Evolutionary conservation across 148 eudicot genomes (phyloP).

Genomic region (Chenopodium berlandieri): DNA sequence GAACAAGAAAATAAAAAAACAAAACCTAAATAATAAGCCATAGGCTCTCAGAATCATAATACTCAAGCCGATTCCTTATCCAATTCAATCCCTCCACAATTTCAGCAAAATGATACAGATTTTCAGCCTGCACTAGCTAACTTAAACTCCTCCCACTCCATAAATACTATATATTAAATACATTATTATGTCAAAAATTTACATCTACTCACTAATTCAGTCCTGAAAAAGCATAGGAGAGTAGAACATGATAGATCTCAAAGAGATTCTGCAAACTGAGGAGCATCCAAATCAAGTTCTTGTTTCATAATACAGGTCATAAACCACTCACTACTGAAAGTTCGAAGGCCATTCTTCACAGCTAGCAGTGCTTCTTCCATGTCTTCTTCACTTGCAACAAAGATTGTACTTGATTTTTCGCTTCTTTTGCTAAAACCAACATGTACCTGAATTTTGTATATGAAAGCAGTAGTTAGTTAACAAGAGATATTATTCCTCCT

Average conservation of each 20-base stretch:
- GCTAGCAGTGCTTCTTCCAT: slow-evolving; percentile 82
- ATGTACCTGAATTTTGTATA: slow-evolving; percentile 44
- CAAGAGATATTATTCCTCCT: not conserved
- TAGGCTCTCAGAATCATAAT: no score
- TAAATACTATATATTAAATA: not conserved
- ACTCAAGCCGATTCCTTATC: not conserved
- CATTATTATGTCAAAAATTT: not conserved
- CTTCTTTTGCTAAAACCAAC: slow-evolving; percentile 33
- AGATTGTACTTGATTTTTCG: slow-evolving; percentile 51
- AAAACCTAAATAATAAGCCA: no score
- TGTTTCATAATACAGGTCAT: slow-evolving; percentile 89
- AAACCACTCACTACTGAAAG: slow-evolving; percentile 80
- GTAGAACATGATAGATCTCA: slow-evolving; percentile 22
- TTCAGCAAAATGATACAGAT: not conserved
- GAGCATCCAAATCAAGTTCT: slow-evolving; percentile 82
- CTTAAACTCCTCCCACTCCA: slow-evolving; percentile 1
- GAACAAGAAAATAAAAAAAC: no score
- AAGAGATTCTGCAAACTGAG: slow-evolving; percentile 92
- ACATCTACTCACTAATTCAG: not conserved
- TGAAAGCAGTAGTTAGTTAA: not conserved
- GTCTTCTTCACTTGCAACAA: slow-evolving; percentile 78
- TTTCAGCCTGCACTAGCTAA: slow-evolving; percentile 1
- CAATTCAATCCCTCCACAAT: not conserved
- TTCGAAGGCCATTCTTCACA: slow-evolving; percentile 55
- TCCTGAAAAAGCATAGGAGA: not conserved